Evolutionary conservation across 2,329 filamentous ascomycete genomes (phyloP), one percentile per base, ranked within the genome.

Genomic region (Aspergillus uvarum): DNA sequence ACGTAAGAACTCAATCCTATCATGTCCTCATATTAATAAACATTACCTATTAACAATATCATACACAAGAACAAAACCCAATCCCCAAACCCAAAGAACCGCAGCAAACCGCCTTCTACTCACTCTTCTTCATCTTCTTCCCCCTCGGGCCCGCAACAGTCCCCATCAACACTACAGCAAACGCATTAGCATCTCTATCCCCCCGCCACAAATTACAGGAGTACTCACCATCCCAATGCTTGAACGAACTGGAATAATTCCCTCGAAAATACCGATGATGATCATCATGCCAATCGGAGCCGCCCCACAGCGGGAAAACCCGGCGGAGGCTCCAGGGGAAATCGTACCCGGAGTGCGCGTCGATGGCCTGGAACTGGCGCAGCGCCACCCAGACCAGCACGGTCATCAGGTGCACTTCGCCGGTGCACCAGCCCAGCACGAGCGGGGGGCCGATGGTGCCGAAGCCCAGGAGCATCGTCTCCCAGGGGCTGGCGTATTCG

Each of bases 251-350:
- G 59, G 92, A 84, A 77, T 97, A 98, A 83, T 98, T 98, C 70
- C 94, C 94, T 65, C 97, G 91, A 80, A 98, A 98, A 75, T 91
- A 90, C 82, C 97, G 93, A 80, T 98, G 94, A 81, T 98, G 94
- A 54, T 91, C 82, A 73, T 98, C 94, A 80, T 98, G 94, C 81
- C 96, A 92, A 70, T 96, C 87, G 52, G 94, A 93, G 61, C 94
- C 94, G 55, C 93, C 93, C 94, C 94, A 98, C 85, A 97, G 92
- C 48, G 94, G 94, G 58, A 68, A 6, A 6, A 98, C 80, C 82
- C 96, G 90, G 77, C 92, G 90, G 81, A 98, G 79, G 71, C 89
- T 93, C 92, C 92, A 98, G 61, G 94, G 94, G 81, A 98, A 97
- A 75, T 98, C 94, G 79, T 97, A 98, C 65, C 94, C 94, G 70